Conservation (phyloP, 1,139 yeast species). For the Tardiomyces depauwii region DNA sequence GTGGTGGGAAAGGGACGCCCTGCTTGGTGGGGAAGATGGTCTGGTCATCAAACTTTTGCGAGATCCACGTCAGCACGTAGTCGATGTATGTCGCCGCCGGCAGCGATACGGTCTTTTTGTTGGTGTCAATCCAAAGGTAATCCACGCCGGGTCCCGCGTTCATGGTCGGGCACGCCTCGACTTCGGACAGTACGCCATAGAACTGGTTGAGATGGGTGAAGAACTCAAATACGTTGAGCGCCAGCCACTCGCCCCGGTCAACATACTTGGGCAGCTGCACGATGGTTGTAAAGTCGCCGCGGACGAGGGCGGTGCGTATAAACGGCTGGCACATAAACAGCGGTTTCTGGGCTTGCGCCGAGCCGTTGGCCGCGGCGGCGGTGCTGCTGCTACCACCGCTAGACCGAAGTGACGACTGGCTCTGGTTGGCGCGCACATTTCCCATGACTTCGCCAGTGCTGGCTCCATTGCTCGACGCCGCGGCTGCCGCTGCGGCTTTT, state of each 20-base stretch:
- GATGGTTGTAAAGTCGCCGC: constrained; percentile 94
- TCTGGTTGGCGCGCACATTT: background rate
- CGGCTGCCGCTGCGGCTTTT: background rate
- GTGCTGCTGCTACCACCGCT: background rate
- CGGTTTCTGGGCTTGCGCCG: constrained; percentile 26
- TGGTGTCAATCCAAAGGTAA: constrained; percentile 81
- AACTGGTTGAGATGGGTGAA: constrained; percentile 79
- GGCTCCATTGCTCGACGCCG: background rate
- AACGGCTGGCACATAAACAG: constrained; percentile 85
- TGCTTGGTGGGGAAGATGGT: constrained; percentile 83
- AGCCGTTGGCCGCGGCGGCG: background rate
- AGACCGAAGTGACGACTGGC: background rate
- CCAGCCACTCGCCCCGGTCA: constrained; percentile 92
- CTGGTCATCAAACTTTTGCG: constrained; percentile 79
- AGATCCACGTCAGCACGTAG: constrained; percentile 83
- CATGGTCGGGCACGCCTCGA: constrained; percentile 86
- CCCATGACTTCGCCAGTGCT: background rate
- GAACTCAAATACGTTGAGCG: constrained; percentile 82
- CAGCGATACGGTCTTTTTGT: constrained; percentile 64
- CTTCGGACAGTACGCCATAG: constrained; percentile 79
- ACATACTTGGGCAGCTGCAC: constrained; percentile 93
- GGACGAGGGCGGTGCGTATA: constrained; percentile 86
- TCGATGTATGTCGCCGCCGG: constrained; percentile 94
- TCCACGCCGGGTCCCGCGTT: constrained; percentile 90
- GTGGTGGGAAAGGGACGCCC: constrained; percentile 86